Percentiles rank a stretch among this genome's conserved stretches.
Evolutionary conservation across 352 stramenopile species (phyloP).

Genomic region (Aphanomyces stellatus): DNA sequence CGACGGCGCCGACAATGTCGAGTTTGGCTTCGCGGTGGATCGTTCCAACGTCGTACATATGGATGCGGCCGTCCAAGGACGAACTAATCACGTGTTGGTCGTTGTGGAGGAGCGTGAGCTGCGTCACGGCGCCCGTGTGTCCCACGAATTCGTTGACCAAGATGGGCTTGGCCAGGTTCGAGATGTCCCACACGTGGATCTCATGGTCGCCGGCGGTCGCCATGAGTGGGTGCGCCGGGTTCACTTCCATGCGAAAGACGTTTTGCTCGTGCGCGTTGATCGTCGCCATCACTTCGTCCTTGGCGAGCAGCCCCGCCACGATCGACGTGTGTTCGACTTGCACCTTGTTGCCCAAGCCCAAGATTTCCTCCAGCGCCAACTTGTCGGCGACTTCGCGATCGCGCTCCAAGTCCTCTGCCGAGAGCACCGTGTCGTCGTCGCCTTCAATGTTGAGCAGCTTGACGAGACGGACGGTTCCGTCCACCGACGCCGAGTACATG

Average conservation of each 20-base stretch:
- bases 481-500: conserved; percentile 20
- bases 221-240: conserved; percentile 12
- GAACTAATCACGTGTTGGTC: conserved; percentile 16
- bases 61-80: conserved; percentile 17
- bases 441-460: conserved; percentile 7
- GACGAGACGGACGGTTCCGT: conserved; percentile 11
- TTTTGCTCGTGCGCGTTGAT: conserved; percentile 19
- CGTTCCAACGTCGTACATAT: conserved; percentile 20
- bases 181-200: conserved; percentile 20
- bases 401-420: conserved; percentile 16
- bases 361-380: conserved; percentile 20
- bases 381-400: conserved; percentile 17
- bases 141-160: conserved; percentile 20
- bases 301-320: not conserved
- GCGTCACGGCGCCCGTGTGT: conserved; percentile 15
- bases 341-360: conserved; percentile 10
- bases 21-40: conserved; percentile 19
- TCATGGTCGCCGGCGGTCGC: conserved; percentile 15
- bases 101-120: conserved; percentile 9
- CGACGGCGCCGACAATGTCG: conserved; percentile 17
- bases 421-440: conserved; percentile 4
- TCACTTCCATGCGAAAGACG: conserved; percentile 22
- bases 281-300: conserved; percentile 10
- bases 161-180: conserved; percentile 19
- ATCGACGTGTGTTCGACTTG: too few relatives aligned